Percentiles rank a stretch among this genome's conserved stretches.
Evolutionary conservation across 345 rosid species (phyloP).

Genomic region (rapeseed (Brassica napus)): DNA sequence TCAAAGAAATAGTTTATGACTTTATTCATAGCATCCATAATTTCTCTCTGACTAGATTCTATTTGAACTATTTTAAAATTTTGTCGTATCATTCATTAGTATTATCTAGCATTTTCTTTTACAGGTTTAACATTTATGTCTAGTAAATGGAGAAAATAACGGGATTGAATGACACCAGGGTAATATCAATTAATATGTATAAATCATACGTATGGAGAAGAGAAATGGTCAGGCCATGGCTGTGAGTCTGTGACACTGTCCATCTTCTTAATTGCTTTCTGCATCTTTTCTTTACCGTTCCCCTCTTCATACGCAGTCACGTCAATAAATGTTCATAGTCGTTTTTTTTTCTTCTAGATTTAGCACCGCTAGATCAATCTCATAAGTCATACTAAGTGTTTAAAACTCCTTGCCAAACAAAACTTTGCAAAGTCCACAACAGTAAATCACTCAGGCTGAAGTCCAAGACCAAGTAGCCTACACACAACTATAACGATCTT

Average conservation of each 20-base stretch:
- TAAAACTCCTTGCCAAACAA: background rate
- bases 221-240: conserved; percentile 40
- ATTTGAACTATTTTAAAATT: background rate
- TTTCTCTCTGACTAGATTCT: background rate
- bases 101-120: background rate
- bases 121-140: background rate
- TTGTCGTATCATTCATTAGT: background rate
- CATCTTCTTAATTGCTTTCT: conserved; percentile 36
- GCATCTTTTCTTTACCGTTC: conserved; percentile 30
- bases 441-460: background rate
- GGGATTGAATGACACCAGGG: background rate
- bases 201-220: conserved; percentile 25
- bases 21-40: background rate
- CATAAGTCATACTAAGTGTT: background rate
- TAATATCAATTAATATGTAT: background rate
- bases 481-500: background rate
- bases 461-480: background rate
- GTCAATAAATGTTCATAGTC: conserved; percentile 14
- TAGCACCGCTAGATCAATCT: background rate
- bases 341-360: background rate
- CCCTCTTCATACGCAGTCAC: conserved; percentile 7
- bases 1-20: background rate
- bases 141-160: background rate
- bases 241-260: conserved; percentile 29
- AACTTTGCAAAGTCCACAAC: background rate